A percentile compares a stretch with the other conserved stretches of the same genome.
Conservation (phyloP, 129 eudicot genomes). For the Centella asiatica region DNA sequence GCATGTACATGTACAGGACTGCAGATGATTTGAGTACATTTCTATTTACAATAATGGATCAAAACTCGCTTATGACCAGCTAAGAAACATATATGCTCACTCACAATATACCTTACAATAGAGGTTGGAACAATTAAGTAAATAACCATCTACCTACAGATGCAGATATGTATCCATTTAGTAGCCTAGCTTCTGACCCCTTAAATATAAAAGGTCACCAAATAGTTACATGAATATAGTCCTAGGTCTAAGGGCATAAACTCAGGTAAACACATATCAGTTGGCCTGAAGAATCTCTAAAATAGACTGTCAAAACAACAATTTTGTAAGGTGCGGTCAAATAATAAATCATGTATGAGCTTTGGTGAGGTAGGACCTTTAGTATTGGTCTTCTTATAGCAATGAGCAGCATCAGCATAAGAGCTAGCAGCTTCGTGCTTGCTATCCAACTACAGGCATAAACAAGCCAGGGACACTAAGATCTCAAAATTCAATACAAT, state of each 20-base stretch:
- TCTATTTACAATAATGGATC: too few species aligned
- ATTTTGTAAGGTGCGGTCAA: background rate
- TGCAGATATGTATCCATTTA: too few species aligned
- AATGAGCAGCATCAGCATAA: conserved; percentile 77
- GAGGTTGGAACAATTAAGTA: too few species aligned
- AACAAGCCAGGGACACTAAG: background rate
- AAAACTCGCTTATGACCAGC: too few species aligned
- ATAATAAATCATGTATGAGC: background rate
- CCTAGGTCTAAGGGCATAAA: too few species aligned
- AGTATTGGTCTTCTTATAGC: conserved; percentile 61
- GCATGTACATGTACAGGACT: background rate
- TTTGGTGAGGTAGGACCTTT: conserved; percentile 42
- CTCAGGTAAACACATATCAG: background rate
- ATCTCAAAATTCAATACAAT: background rate
- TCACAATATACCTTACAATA: too few species aligned
- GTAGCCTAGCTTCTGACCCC: too few species aligned
- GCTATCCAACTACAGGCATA: conserved; percentile 62
- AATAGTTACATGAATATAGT: too few species aligned
- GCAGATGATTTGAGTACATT: too few species aligned
- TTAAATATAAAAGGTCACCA: too few species aligned
- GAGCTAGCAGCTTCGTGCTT: conserved; percentile 94
- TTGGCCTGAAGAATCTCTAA: background rate
- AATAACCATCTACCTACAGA: too few species aligned
- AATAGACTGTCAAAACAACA: background rate
- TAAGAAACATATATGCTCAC: too few species aligned